Percentiles rank a stretch among this genome's conserved stretches.
These are phyloP conservation scores for Typha latifolia DNA, from an alignment of 176 grass and related monocot species.

Conservation along the genomic window DNA sequence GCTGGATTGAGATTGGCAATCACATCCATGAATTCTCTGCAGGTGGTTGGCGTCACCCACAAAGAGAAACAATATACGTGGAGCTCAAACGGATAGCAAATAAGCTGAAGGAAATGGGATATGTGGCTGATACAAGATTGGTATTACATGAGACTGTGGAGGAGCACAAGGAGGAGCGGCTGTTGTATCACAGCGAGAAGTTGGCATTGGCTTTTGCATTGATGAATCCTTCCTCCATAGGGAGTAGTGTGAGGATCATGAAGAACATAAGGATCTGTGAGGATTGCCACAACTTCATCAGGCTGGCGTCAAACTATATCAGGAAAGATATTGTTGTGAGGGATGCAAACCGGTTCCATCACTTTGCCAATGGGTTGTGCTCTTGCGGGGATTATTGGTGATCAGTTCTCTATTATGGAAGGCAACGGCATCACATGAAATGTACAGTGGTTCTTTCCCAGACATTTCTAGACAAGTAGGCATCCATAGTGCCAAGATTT, in stretches of 20 bases:
- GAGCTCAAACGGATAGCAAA: slow-evolving; percentile 1
- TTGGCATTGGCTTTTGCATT: slow-evolving; percentile 11
- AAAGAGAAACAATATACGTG: slow-evolving; percentile 4
- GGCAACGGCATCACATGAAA: no score
- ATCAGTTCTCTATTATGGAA: background rate
- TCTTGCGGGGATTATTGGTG: slow-evolving; percentile 12
- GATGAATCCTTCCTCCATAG: slow-evolving; percentile 3
- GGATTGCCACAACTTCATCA: slow-evolving; percentile 12
- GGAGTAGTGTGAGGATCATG: slow-evolving; percentile 5
- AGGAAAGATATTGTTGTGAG: slow-evolving; percentile 9
- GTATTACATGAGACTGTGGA: slow-evolving; percentile 1
- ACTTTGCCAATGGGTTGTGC: slow-evolving; percentile 2
- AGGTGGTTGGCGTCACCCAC: slow-evolving; percentile 6
- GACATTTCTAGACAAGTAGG: no score
- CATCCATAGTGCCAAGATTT: no score
- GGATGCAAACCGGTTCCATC: slow-evolving; percentile 17
- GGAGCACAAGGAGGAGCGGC: slow-evolving; percentile 1
- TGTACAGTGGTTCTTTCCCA: no score
- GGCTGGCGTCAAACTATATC: slow-evolving; percentile 3
- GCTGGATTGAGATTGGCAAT: slow-evolving; percentile 17
- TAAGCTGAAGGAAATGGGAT: slow-evolving; percentile 16
- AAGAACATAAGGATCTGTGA: slow-evolving; percentile 8
- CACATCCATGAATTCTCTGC: slow-evolving; percentile 11
- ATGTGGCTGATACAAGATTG: slow-evolving; percentile 2
- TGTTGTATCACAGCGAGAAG: slow-evolving; percentile 14